A percentile compares a stretch with the other conserved stretches of the same genome.
These are phyloP conservation scores for Stramenopiles sp. DNA, from an alignment of 352 stramenopile genomes.

Conservation along the genomic window DNA sequence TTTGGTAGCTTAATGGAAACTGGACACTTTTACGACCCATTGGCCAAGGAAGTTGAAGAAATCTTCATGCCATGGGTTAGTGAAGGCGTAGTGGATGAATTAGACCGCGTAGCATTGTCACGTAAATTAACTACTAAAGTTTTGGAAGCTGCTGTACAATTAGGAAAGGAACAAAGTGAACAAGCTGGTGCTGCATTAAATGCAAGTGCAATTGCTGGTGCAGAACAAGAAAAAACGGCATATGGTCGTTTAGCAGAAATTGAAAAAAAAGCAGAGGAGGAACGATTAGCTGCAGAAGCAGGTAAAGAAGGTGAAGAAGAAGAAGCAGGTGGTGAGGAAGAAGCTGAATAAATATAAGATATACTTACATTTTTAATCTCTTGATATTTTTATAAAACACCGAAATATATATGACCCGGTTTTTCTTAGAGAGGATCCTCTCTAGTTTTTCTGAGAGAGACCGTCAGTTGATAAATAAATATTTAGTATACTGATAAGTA, in stretches of 20 bases:
- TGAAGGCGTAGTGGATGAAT: slow-evolving; percentile 15
- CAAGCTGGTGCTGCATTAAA: not conserved
- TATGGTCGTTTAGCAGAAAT: not conserved
- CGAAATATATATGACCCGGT: too few species aligned
- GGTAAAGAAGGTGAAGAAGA: not conserved
- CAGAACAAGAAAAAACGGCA: not conserved
- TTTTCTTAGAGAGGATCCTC: too few species aligned
- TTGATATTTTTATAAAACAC: too few species aligned
- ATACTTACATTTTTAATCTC: too few species aligned
- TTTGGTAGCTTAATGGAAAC: slow-evolving; percentile 57
- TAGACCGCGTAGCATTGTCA: slow-evolving; percentile 11
- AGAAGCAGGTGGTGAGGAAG: not conserved
- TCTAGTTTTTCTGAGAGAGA: too few species aligned
- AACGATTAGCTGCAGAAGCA: not conserved
- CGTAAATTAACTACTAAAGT: slow-evolving; percentile 8
- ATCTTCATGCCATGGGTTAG: slow-evolving; percentile 44
- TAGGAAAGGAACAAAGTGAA: not conserved
- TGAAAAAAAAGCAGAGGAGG: not conserved
- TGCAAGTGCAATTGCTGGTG: not conserved
- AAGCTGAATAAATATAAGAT: too few species aligned
- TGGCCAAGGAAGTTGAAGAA: slow-evolving; percentile 49
- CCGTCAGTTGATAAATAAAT: too few species aligned
- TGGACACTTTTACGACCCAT: slow-evolving; percentile 65
- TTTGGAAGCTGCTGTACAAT: not conserved
- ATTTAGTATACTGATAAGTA: too few species aligned